These are phyloP conservation scores for Penicillium sp. DNA, from an alignment of 2,329 filamentous ascomycete genomes.

Conservation along the genomic window DNA sequence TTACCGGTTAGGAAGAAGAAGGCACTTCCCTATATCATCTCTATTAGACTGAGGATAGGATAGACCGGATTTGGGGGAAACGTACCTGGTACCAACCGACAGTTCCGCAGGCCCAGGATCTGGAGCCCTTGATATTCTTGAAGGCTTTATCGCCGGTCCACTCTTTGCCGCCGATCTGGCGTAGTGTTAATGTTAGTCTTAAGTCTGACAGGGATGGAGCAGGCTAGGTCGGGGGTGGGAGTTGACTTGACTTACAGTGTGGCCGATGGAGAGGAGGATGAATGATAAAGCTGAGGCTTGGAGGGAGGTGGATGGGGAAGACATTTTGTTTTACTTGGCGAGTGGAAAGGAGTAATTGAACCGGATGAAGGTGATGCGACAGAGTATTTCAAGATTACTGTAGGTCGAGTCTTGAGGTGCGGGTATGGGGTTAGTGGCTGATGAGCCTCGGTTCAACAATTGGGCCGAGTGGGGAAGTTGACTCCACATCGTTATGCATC, in stretches of 20 bases:
- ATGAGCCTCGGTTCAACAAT: constrained; percentile 11
- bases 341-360: no score
- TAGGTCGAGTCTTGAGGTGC: background rate
- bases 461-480: constrained; percentile 9
- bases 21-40: constrained; percentile 25
- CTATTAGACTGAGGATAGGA: background rate
- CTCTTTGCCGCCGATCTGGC: constrained; percentile 24
- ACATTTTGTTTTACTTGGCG: no score
- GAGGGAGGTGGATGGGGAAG: constrained; percentile 18
- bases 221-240: background rate
- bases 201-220: no score
- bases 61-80: no score
- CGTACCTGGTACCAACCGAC: constrained; percentile 49
- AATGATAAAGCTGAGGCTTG: constrained; percentile 25
- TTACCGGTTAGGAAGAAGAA: constrained; percentile 29
- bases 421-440: background rate
- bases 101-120: constrained; percentile 26
- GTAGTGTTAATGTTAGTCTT: background rate
- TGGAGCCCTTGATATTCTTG: constrained; percentile 25
- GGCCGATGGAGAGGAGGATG: constrained; percentile 25
- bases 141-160: constrained; percentile 31
- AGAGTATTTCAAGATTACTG: background rate
- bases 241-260: constrained; percentile 25
- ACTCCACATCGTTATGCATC: constrained; percentile 1
- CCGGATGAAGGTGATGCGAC: background rate